phyloP scores from a whole-genome alignment of 2,329 filamentous ascomycete genomes.

The Biscogniauxia sp. region DNA sequence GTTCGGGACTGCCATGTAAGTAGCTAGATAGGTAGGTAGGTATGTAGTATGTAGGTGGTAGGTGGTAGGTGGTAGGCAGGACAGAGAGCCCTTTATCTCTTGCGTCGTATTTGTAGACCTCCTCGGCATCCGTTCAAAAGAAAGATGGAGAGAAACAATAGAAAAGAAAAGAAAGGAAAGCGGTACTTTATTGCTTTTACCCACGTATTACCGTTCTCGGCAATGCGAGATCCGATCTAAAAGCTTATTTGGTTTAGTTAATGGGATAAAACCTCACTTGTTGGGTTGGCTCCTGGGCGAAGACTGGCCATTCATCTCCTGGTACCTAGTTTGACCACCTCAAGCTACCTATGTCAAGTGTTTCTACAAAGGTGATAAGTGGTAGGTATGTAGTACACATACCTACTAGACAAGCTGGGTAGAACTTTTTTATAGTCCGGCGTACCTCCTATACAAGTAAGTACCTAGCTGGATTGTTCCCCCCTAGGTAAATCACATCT shows the following conservation, averaged over 20 bases:
- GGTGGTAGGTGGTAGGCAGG: background rate
- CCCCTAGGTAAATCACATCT: no score
- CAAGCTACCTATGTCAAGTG: no score
- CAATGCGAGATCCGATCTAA: background rate
- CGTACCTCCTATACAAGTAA: no score
- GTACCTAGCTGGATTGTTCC: no score
- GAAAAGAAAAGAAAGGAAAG: no score
- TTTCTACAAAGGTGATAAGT: no score
- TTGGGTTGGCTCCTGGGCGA: background rate
- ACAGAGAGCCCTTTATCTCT: background rate
- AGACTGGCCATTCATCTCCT: background rate
- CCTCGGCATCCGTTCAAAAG: background rate
- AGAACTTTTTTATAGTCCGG: no score
- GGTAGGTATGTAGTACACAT: no score
- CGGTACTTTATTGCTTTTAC: background rate
- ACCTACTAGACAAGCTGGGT: no score
- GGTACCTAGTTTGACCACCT: background rate
- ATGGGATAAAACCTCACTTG: background rate
- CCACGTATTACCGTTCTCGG: background rate
- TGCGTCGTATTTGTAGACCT: background rate
- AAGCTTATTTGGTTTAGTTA: background rate
- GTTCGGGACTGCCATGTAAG: background rate
- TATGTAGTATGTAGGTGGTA: background rate
- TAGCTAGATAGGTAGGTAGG: no score
- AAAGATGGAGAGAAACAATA: no score